Evolutionary conservation across 2,329 filamentous ascomycete species (phyloP), one percentile per base, ranked within the genome.

Genomic region (Tolypocladium pustulatum): DNA sequence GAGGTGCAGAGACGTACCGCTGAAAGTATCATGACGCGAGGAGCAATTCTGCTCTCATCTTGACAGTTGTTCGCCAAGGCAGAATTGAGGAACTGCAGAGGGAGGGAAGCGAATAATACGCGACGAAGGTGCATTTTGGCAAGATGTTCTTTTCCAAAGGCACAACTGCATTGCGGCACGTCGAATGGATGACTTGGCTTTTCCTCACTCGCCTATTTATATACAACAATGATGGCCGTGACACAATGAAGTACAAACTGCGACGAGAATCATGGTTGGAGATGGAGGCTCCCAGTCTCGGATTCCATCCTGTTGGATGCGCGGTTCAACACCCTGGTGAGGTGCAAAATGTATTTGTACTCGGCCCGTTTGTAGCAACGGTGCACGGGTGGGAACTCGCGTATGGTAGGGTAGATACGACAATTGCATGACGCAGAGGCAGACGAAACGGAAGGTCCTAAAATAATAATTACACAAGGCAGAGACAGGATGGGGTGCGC

Each of bases 11-110:
- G 17, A 41, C 56, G 6, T 46, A 49, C 58, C 53, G 52, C 57
- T 30, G 58, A 60, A 3, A 60, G 13, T 9, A 60, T 60, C 68
- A 87, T 78, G 54, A 86, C 75, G 63, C 85, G 87, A 12, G 84
- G 84, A 30, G 77, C 68, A 58, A 84, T 73, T 9, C 17, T 20
- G 55, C 27, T 27, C 12, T 15, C 17, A 13, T 2, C 13, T 38
- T 17, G 20, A 5, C 30, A 27, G 22, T 6, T 54, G n/a, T 13
- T 27, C 4, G 51, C 38, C n/a, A 7, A 15, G 7, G n/a, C 20
- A 7, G 17, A n/a, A 12, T 27, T 9, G 6, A 55, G 1, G 10
- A n/a, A 27, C 10, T 13, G 8, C 27, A 59, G 43, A 32, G 15
- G 27, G 1, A 37, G 20, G 20, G 27, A 30, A 15, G 36, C 10